Conservation (phyloP, 1,139 yeast genomes). For the Arxiozyma heterogenica region DNA sequence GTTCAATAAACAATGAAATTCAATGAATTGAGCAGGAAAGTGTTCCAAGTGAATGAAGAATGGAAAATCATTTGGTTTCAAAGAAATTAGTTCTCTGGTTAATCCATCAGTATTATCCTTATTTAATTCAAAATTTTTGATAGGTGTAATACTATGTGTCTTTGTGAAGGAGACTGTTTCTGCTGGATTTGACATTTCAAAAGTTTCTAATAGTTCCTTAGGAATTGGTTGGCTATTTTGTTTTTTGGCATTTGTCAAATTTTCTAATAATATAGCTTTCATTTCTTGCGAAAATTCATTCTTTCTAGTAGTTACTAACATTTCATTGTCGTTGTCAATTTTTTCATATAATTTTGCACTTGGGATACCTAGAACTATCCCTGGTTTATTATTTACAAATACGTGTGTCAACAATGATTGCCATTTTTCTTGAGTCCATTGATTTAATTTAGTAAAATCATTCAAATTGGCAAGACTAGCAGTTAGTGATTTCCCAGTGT, state of each 20-base stretch:
- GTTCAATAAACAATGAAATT: slow-evolving; percentile 58
- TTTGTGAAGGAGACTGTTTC: slow-evolving; percentile 58
- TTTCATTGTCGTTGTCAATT: slow-evolving; percentile 44
- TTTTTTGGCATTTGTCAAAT: slow-evolving; percentile 52
- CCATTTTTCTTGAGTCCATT: slow-evolving; percentile 71
- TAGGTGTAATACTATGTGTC: slow-evolving; percentile 46
- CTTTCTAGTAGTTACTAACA: slow-evolving; percentile 42
- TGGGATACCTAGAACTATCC: slow-evolving; percentile 67
- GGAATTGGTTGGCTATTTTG: slow-evolving; percentile 74
- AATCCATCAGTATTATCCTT: slow-evolving; percentile 20
- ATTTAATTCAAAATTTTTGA: slow-evolving; percentile 27
- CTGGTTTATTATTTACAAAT: slow-evolving; percentile 60
- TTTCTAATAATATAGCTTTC: slow-evolving; percentile 41
- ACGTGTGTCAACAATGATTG: slow-evolving; percentile 41
- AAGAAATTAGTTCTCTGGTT: slow-evolving; percentile 27
- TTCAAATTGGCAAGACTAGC: slow-evolving; percentile 45
- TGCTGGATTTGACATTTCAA: slow-evolving; percentile 67
- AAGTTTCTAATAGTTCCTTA: slow-evolving; percentile 46
- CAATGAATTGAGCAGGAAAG: slow-evolving; percentile 69
- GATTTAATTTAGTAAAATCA: slow-evolving; percentile 50
- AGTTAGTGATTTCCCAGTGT: slow-evolving; percentile 49
- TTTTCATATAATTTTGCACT: slow-evolving; percentile 51
- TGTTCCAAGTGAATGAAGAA: slow-evolving; percentile 72
- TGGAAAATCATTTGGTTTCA: slow-evolving; percentile 46
- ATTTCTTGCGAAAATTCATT: slow-evolving; percentile 53